Conservation (phyloP, 139 green algal genomes). For the Picochlorum sp. region DNA sequence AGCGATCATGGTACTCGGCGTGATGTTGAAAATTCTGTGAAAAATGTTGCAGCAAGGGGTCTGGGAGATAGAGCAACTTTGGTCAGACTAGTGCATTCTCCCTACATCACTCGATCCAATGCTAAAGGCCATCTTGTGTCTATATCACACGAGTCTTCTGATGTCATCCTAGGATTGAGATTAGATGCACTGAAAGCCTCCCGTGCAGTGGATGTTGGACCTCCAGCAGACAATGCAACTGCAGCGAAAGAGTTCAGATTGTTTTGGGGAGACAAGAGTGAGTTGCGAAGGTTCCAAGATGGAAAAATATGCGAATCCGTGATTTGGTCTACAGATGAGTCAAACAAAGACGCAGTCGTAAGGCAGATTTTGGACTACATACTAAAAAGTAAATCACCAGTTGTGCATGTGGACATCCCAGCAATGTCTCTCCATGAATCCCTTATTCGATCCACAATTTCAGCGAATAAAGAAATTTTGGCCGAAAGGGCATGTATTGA, state of each 20-base stretch:
- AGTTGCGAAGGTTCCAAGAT: constrained; percentile 66
- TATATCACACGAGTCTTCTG: background rate
- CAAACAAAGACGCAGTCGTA: constrained; percentile 41
- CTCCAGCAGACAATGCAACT: constrained; percentile 37
- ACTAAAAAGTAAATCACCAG: constrained; percentile 43
- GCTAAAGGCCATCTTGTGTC: background rate
- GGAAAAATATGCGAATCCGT: constrained; percentile 69
- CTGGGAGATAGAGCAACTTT: background rate
- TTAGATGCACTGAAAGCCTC: constrained; percentile 36
- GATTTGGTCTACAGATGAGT: constrained; percentile 47
- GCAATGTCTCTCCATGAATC: constrained; percentile 37
- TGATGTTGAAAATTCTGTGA: background rate
- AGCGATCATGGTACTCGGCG: background rate
- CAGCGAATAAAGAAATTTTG: constrained; percentile 18
- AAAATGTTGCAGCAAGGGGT: background rate
- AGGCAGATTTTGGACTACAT: constrained; percentile 43
- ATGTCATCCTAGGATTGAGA: background rate
- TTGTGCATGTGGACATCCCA: constrained; percentile 21
- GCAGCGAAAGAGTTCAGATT: constrained; percentile 49
- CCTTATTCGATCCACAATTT: constrained; percentile 23
- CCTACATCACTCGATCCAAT: constrained; percentile 3
- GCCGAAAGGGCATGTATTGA: constrained; percentile 33
- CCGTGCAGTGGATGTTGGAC: constrained; percentile 60
- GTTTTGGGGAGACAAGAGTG: constrained; percentile 65
- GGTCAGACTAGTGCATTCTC: constrained; percentile 6